Conservation (phyloP, 164 flowering plant genomes). For the Vitis cinerea region DNA sequence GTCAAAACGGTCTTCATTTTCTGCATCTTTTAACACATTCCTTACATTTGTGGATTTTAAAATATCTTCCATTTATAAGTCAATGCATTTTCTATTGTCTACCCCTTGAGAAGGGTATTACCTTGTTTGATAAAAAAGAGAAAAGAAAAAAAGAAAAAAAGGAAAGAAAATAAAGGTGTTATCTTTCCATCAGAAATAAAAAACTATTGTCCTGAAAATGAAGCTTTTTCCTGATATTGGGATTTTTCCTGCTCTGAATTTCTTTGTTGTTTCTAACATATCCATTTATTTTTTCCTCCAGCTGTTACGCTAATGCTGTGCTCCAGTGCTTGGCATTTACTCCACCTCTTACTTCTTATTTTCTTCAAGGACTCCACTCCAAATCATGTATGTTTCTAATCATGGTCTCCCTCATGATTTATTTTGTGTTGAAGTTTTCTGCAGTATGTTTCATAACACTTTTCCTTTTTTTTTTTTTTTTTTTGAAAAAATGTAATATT, state of each 20-base stretch:
- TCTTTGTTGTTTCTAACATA: conserved; percentile 3
- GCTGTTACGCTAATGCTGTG: conserved; percentile 97
- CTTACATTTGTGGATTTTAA: too few relatives aligned
- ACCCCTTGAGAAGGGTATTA: too few relatives aligned
- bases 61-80: too few relatives aligned
- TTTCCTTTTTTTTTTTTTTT: not conserved
- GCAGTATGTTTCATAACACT: not conserved
- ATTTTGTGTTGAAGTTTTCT: conserved; percentile 1
- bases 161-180: too few relatives aligned
- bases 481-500: not conserved
- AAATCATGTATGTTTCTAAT: conserved; percentile 59
- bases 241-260: not conserved
- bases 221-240: not conserved
- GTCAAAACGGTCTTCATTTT: too few relatives aligned
- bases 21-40: too few relatives aligned
- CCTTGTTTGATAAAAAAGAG: too few relatives aligned
- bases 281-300: conserved; percentile 35
- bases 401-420: conserved; percentile 3
- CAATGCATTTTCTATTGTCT: too few relatives aligned
- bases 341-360: conserved; percentile 85
- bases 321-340: conserved; percentile 95
- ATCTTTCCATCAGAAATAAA: not conserved
- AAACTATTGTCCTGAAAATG: not conserved
- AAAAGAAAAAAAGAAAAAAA: too few relatives aligned
- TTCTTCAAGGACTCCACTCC: conserved; percentile 78